Evolutionary conservation across 306 rosid genomes (phyloP), one percentile per base, ranked within the genome.

Genomic region (Lathyrus oleraceus): DNA sequence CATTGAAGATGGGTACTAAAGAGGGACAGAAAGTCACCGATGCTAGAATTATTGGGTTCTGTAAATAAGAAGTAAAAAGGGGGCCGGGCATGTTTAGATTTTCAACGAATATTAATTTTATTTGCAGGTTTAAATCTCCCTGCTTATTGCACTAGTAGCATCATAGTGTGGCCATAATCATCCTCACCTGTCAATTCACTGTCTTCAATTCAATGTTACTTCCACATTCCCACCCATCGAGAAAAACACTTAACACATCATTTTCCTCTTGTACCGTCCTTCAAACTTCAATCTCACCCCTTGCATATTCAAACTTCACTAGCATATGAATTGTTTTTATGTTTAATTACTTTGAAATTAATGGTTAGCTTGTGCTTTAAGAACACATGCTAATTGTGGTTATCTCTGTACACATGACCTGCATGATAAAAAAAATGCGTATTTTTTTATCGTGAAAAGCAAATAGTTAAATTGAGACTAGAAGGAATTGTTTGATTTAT

Each of bases 141-240:
- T 68, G 65, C 10, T 61, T 10, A 16, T 38, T 28, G 71, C 30
- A 42, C 57, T 53, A 45, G 39, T 32, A 32, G 39, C 28, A 35
- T 6, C 38, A 35, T 35, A 35, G 78, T 52, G 70, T 72, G 49
- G 47, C 20, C 20, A 63, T 58, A 67, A 73, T 76, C 39, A 73
- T 17, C 66, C 56, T 78, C 78, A 58, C 57, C 78, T 81, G 88
- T 84, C 85, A 84, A 84, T 74, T 84, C 83, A 77, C 73, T 49
- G 49, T 44, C 73, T 81, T 77, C 74, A 49, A 58, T 64, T 81
- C 65, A 40, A 30, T 40, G 79, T 72, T 17, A 32, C 59, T 79
- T 61, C 23, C 30, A 30, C 36, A 19, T 57, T 75, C 81, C 69
- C 74, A 53, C 53, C 53, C 81, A 72, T 51, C 79, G 81, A 76